phyloP scores from a whole-genome alignment of 768 basidiomycete genomes.

The Mycena sanguinolenta region DNA sequence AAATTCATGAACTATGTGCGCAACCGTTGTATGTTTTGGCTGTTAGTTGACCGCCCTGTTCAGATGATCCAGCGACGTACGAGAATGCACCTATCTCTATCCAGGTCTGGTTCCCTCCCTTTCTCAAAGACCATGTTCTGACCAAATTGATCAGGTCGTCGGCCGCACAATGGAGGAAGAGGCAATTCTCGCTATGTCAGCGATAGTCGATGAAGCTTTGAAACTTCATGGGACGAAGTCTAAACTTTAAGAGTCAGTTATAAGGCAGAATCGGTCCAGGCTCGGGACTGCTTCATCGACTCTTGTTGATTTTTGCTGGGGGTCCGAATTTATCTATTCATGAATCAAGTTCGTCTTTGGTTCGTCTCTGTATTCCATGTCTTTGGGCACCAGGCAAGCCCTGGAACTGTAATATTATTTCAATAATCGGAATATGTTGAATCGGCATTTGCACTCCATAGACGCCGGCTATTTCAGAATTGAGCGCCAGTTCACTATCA shows the following conservation, averaged over 20 bases:
- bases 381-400: too few species aligned
- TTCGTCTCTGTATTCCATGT: too few species aligned
- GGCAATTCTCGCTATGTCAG: slow-evolving; percentile 76
- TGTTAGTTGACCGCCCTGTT: neutral
- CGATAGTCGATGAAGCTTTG: slow-evolving; percentile 72
- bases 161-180: slow-evolving; percentile 83
- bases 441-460: too few species aligned
- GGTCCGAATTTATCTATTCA: too few species aligned
- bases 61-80: slow-evolving; percentile 29
- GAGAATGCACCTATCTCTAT: slow-evolving; percentile 71
- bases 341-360: too few species aligned
- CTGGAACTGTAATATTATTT: too few species aligned
- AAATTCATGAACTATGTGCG: slow-evolving; percentile 45
- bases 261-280: too few species aligned
- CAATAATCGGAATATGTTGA: too few species aligned
- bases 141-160: slow-evolving; percentile 56
- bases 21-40: neutral
- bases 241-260: slow-evolving; percentile 10
- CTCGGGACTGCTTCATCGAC: too few species aligned
- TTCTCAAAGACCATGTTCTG: neutral
- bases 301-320: too few species aligned
- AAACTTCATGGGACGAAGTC: slow-evolving; percentile 45
- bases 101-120: neutral
- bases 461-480: too few species aligned
- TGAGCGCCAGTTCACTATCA: too few species aligned